These are phyloP conservation scores for Nitzschia sp. DNA, from an alignment of 108 stramenopile genomes.

Conservation along the genomic window DNA sequence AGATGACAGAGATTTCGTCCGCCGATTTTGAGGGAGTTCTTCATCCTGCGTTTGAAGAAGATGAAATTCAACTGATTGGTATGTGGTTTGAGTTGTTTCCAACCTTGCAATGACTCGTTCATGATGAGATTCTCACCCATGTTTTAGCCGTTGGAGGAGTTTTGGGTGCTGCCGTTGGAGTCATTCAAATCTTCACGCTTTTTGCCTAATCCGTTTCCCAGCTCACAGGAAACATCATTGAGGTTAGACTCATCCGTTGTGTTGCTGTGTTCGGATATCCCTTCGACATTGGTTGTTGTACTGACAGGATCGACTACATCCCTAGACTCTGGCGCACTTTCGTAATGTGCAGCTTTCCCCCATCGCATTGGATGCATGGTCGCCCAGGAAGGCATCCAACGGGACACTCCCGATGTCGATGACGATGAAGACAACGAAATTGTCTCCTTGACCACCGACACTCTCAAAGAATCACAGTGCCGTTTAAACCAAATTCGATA, in stretches of 20 bases:
- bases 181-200: conserved; percentile 70
- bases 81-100: neutral
- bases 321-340: too few relatives aligned
- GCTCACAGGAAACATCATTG: too few relatives aligned
- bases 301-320: too few relatives aligned
- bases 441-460: conserved; percentile 81
- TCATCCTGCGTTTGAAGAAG: conserved; percentile 96
- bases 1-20: conserved; percentile 76
- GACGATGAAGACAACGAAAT: neutral
- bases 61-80: conserved; percentile 89
- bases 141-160: conserved; percentile 73
- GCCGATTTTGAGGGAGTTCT: conserved; percentile 89
- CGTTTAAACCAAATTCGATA: conserved; percentile 81
- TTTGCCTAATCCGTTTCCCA: conserved; percentile 10
- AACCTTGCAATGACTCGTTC: too few relatives aligned
- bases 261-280: too few relatives aligned
- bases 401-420: neutral
- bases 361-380: neutral
- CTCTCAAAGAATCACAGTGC: conserved; percentile 81
- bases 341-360: too few relatives aligned
- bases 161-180: conserved; percentile 86
- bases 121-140: too few relatives aligned
- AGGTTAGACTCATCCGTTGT: too few relatives aligned
- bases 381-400: conserved; percentile 8
- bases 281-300: neutral